Base-by-base conservation (phyloP, 2,329 filamentous ascomycete species). In the Alternaria brassicae region DNA sequence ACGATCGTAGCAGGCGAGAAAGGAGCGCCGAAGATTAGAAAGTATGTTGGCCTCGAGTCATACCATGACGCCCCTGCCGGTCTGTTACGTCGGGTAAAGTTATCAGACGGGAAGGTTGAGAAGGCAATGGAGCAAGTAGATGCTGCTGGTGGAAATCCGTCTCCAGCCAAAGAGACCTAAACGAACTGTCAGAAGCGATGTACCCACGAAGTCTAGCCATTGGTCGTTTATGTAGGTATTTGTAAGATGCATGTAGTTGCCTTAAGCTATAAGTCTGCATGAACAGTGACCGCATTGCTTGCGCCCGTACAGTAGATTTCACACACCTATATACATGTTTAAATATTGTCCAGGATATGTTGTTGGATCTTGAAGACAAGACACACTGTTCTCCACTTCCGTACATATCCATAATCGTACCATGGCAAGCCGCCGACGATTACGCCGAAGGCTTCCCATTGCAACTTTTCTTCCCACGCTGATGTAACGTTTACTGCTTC, bases 41-140 rank as follows among this genome's bases (percentile, higher is more conserved):
- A 63, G 37, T 65, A 65, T 48, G 47, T 60, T 15, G 47, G 56
- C 3, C 32, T 65, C 8, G 37, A 60, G 13, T 58, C 62, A 3
- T 3, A 40, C 23, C 44, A 53, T 6, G 28, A 48, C 12, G 53
- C 49, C 3, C 59, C 56, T 13, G 21, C 30, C 7, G 36, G 15
- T 4, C 12, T 36, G 6, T 3, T 48, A 48, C 44, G 25, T 28
- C 34, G 9, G 10, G 23, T n/a, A 9, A 45, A 34, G 28, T 23
- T 25, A 21, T 27, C 30, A 12, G 30, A 48, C 19, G 15, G 32
- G 7, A 34, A 34, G 19, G 21, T 13, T 8, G 12, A 34, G 1
- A 19, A 34, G 30, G 13, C 6, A 23, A 19, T 25, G 3, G 30
- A 25, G 30, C 19, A 36, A 21, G 44, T 23, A 5, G n/a, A n/a